Evolutionary conservation across 2,329 filamentous ascomycete species (phyloP), one percentile per base, ranked within the genome.

Genomic region (Blastomyces silverae): DNA sequence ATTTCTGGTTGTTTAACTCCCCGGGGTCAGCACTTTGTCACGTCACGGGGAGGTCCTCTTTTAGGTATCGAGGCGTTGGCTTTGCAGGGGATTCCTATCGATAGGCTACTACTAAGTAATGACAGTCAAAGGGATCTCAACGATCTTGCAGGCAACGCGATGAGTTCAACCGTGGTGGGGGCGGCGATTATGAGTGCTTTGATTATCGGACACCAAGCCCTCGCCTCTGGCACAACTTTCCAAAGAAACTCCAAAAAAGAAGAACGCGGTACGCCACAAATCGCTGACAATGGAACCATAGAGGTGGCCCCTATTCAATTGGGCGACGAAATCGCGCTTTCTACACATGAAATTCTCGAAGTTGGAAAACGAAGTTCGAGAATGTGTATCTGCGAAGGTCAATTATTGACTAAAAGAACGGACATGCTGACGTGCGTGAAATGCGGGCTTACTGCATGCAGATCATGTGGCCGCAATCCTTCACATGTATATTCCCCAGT

Each of bases 81-180:
- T 6, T 74, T 92, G 5, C 90, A 92, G 69, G 90, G 89, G 0
- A 78, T 92, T 60, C 87, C 88, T 0, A 73, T 87, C 1, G 77
- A 86, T 63, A 81, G 82, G 60, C 77, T 92, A 13, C 77, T 85
- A 0, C 80, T 91, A n/a, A 86, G 84, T 0, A 82, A 82, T 10
- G 87, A 92, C 69, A 83, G 81, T 0, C 80, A 87, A 58, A 74
- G 77, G 1, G 79, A 92, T 22, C 78, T 90, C 2, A 85, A 87
- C 67, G 85, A 91, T 68, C 77, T 93, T 1, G 89, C 88, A 1
- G 90, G 90, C 0, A 93, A 94, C 72, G 90, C 90, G 0, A 93
- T 93, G 90, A 86, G 84, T 0, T 85, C 85, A 0, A 89, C 89
- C 0, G 87, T 91, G 0, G 85, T 92, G 11, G 88, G 87, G 2